These are phyloP conservation scores for Amauroascus niger DNA, from an alignment of 2,329 filamentous ascomycete genomes.

Conservation along the genomic window DNA sequence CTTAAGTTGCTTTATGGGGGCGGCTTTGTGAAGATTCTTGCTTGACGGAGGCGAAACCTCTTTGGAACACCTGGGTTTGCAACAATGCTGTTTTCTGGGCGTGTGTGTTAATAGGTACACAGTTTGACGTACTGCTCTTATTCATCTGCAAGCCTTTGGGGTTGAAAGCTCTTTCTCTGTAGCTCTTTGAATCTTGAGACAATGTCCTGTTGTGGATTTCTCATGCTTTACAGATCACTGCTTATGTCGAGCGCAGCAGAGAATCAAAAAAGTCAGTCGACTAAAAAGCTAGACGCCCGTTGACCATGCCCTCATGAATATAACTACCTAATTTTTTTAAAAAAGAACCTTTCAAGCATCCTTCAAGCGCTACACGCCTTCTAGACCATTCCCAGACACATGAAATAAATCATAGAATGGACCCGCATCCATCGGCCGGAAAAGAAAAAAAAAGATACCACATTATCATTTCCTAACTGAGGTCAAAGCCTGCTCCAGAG, in stretches of 20 bases:
- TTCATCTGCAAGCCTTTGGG: too few relatives aligned
- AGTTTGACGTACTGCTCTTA: too few relatives aligned
- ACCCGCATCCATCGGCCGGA: too few relatives aligned
- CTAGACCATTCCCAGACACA: neutral
- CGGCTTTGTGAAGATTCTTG: neutral
- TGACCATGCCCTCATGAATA: neutral
- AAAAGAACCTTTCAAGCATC: too few relatives aligned
- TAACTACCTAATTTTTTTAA: neutral
- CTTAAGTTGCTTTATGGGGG: neutral
- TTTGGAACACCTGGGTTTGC: too few relatives aligned
- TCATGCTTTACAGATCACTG: neutral
- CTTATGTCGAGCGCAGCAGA: neutral
- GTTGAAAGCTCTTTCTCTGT: too few relatives aligned
- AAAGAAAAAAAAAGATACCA: neutral
- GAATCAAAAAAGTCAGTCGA: neutral
- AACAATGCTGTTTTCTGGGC: too few relatives aligned
- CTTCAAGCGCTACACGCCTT: neutral
- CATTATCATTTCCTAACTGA: slow-evolving; percentile 28
- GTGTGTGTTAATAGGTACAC: too few relatives aligned
- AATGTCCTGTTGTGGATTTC: too few relatives aligned
- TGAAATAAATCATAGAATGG: neutral
- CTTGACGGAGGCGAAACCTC: neutral
- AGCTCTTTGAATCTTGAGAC: too few relatives aligned
- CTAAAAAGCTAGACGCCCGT: neutral
- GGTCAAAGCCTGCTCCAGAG: slow-evolving; percentile 84